A percentile compares a stretch with the other conserved stretches of the same genome.
Evolutionary conservation across 2,329 filamentous ascomycete species (phyloP).

Genomic region (Periconia sp.): DNA sequence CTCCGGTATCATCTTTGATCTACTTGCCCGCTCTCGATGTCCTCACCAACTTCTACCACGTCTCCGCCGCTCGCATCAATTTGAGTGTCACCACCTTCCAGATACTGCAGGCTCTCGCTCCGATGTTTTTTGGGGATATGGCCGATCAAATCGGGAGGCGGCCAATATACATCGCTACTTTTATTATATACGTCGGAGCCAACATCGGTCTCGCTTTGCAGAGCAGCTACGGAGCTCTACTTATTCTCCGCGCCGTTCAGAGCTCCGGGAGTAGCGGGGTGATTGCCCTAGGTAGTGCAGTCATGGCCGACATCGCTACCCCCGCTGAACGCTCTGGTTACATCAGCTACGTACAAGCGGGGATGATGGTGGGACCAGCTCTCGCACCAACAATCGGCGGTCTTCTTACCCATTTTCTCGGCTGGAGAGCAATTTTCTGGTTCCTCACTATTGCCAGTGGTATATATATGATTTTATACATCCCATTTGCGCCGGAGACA

Average conservation of each 20-base stretch:
- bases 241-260: conserved; percentile 65
- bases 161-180: conserved; percentile 46
- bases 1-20: conserved; percentile 1
- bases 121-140: conserved; percentile 1
- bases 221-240: conserved; percentile 47
- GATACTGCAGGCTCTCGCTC: conserved; percentile 2
- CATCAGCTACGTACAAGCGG: conserved; percentile 1
- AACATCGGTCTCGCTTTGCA: conserved; percentile 40
- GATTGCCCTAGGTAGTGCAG: conserved; percentile 59
- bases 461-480: conserved; percentile 18
- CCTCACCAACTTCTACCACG: not conserved
- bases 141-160: conserved; percentile 51
- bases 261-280: conserved; percentile 66
- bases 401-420: conserved; percentile 20
- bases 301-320: conserved; percentile 69
- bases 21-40: conserved; percentile 4
- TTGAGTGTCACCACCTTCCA: conserved; percentile 2
- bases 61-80: conserved; percentile 2
- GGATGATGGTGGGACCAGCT: conserved; percentile 1
- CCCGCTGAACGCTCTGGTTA: conserved; percentile 57
- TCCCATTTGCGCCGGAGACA: conserved; percentile 41
- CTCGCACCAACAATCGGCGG: conserved; percentile 22
- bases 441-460: conserved; percentile 35
- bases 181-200: conserved; percentile 35
- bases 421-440: conserved; percentile 30